Base-by-base conservation (phyloP, 2,329 filamentous ascomycete species). In the Acrocalymma vagum region DNA sequence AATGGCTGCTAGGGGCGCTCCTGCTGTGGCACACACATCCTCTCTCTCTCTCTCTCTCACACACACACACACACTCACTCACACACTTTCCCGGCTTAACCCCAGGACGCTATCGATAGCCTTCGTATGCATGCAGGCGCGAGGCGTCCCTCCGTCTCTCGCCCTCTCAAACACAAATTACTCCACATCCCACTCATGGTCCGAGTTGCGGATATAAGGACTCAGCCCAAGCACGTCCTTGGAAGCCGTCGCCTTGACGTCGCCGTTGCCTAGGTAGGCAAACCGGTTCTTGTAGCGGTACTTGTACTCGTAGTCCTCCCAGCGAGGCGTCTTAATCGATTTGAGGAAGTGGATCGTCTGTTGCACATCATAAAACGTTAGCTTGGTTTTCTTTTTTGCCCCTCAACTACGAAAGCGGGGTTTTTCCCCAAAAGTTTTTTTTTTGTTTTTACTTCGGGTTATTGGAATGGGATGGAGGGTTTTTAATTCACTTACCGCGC, bases 181-280 rank as follows among this genome's bases (percentile, higher is more conserved):
- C 18, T 75, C 74, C 25, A 78, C 64, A 25, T 60, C 63, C 75
- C 74, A 77, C 17, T 74, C 72, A 31, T 72, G 62, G 45, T 78
- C 75, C 23, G 55, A 63, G 47, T 66, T 71, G 32, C 74, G 65
- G 38, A 77, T 71, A 44, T 77, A 77, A 4, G 74, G 69, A 39
- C 70, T 71, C 25, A 78, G 50, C 3, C 73, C 73, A 15, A 61
- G 53, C 20, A 72, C 55, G 36, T 74, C 70, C 23, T 64, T 62
- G 6, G 65, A 70, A 11, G 61, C 60, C 36, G 70, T 72, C 4
- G 73, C 72, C 60, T 76, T 76, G 16, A 77, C 69, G 48, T 75
- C 69, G 18, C 75, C 74, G 25, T 62, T 65, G 23, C 61, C 62
- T 42, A 65, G 34, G 48, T 54, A 65, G 6, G 61, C 62, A 33